phyloP scores from a whole-genome alignment of 805 yeast species.

The Saccharomycopsis oosterbeekiorum region DNA sequence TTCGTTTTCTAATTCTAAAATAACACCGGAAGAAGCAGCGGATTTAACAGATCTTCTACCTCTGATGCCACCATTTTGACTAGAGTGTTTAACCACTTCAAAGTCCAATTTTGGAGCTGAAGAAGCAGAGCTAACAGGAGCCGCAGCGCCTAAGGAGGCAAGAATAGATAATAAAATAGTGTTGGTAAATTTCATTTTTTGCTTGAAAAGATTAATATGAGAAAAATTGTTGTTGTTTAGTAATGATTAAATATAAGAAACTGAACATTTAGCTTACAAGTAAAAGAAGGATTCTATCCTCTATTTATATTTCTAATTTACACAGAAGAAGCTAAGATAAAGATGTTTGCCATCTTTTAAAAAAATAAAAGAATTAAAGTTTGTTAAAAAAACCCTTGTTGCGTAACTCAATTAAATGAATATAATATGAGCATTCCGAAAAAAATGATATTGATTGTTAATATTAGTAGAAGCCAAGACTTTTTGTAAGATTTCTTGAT shows the following conservation, averaged over 20 bases:
- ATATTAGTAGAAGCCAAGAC: neutral
- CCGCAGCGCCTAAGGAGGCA: slow-evolving; percentile 9
- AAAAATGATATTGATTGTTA: neutral
- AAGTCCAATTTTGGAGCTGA: slow-evolving; percentile 6
- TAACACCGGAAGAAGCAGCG: slow-evolving; percentile 2
- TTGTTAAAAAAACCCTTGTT: too few relatives aligned
- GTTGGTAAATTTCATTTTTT: slow-evolving; percentile 7
- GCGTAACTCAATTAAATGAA: too few relatives aligned
- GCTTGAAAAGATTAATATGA: too few relatives aligned
- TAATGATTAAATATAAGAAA: too few relatives aligned
- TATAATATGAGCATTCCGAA: too few relatives aligned
- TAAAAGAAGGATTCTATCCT: neutral
- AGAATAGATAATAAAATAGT: slow-evolving; percentile 3
- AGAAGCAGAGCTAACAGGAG: slow-evolving; percentile 4
- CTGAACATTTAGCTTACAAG: neutral
- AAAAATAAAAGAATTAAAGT: too few relatives aligned
- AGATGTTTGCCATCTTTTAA: neutral
- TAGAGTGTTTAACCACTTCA: slow-evolving; percentile 5
- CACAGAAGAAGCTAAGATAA: neutral
- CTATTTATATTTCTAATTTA: neutral
- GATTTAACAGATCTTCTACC: neutral
- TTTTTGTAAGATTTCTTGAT: neutral
- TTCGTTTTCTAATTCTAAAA: slow-evolving; percentile 27
- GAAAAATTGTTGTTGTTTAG: neutral
- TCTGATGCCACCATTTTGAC: neutral